A percentile compares a stretch with the other conserved stretches of the same genome.
Conservation (phyloP, 441 rosid genomes). For the Populus hybrid region DNA sequence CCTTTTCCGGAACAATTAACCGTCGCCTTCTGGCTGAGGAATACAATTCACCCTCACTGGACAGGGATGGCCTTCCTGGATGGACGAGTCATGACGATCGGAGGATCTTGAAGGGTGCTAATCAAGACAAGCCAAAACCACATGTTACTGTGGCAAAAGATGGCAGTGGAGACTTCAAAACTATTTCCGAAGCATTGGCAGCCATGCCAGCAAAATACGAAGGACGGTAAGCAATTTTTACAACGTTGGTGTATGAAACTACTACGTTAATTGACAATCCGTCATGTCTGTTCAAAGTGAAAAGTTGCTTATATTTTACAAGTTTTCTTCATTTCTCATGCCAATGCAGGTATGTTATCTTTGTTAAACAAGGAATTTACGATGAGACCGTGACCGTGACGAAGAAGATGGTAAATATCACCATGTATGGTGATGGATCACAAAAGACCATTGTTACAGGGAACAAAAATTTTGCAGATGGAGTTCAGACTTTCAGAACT, state of each 20-base stretch:
- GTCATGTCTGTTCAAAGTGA: background rate
- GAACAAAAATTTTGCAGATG: constrained; percentile 45
- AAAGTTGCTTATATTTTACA: background rate
- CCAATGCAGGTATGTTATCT: constrained; percentile 55
- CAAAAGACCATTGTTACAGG: constrained; percentile 61
- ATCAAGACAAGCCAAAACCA: constrained; percentile 34
- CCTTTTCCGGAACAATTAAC: background rate
- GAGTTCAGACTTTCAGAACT: constrained; percentile 51
- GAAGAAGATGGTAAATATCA: constrained; percentile 51
- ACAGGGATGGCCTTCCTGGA: constrained; percentile 36
- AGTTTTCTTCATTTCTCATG: background rate
- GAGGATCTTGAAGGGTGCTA: constrained; percentile 42
- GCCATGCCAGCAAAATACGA: constrained; percentile 49
- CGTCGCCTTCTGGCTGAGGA: constrained; percentile 41
- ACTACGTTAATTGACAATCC: background rate
- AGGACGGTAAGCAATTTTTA: constrained; percentile 39
- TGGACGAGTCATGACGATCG: constrained; percentile 58
- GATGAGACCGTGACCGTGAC: constrained; percentile 53
- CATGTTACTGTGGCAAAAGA: constrained; percentile 64
- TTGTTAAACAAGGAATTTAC: constrained; percentile 57
- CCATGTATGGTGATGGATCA: constrained; percentile 82
- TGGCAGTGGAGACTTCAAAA: constrained; percentile 67
- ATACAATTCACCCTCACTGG: constrained; percentile 9
- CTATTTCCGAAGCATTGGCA: constrained; percentile 53
- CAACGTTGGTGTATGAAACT: background rate